phyloP scores from a whole-genome alignment of 805 yeast genomes.

The Saturnispora serradocipensis region DNA sequence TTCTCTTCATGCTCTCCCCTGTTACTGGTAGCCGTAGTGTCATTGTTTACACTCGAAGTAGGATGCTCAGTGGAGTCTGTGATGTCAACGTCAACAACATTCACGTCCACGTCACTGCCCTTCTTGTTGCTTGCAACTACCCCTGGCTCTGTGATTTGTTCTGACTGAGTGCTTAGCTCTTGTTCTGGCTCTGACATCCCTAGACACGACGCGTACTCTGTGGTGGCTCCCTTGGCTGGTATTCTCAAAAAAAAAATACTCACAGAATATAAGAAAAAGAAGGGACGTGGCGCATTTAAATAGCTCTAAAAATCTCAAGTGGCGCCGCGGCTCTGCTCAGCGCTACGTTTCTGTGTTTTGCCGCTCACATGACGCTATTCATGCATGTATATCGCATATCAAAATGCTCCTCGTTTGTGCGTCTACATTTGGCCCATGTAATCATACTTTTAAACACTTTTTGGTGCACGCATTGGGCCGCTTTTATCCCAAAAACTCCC shows the following conservation, averaged over 20 bases:
- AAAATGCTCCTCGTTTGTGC: not conserved
- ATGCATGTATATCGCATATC: not conserved
- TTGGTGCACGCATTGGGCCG: not conserved
- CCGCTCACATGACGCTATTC: not conserved
- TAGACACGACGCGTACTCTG: not conserved
- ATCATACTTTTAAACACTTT: not conserved
- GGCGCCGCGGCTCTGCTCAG: slow-evolving; percentile 4
- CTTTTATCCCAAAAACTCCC: not conserved
- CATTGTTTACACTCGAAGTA: not conserved
- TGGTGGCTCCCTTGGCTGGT: not conserved
- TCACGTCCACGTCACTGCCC: not conserved
- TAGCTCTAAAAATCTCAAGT: not conserved
- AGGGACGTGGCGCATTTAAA: slow-evolving; percentile 4
- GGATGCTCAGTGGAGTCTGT: not conserved
- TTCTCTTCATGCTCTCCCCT: not conserved
- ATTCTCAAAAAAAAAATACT: not conserved
- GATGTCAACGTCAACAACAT: not conserved
- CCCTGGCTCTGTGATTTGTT: not conserved
- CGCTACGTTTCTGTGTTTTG: not conserved
- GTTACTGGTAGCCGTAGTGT: not conserved
- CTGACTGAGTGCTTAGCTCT: not conserved
- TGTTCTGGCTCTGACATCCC: slow-evolving; percentile 1
- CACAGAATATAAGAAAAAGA: not conserved
- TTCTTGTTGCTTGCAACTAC: not conserved
- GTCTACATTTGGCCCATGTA: not conserved